Percentiles rank a stretch among this genome's conserved stretches.
These are phyloP conservation scores for Iberis amara DNA, from an alignment of 441 rosid genomes.

Conservation along the genomic window DNA sequence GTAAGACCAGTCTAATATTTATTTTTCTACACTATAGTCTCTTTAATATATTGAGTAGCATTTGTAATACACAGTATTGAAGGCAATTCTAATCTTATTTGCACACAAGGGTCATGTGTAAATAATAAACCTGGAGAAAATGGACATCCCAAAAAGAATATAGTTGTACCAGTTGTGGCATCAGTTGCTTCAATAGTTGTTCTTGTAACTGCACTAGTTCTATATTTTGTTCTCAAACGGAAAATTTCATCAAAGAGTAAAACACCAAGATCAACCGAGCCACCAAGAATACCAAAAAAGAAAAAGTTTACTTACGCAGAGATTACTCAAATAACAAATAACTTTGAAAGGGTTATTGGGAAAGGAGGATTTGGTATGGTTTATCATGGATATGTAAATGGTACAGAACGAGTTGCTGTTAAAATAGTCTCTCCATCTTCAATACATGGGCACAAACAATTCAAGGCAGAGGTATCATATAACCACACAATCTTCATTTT, in stretches of 20 bases:
- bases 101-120: slow-evolving; percentile 29
- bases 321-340: slow-evolving; percentile 35
- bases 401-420: slow-evolving; percentile 35
- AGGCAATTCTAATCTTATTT: slow-evolving; percentile 30
- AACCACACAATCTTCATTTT: neutral
- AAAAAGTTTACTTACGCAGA: slow-evolving; percentile 31
- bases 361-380: slow-evolving; percentile 42
- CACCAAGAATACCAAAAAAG: slow-evolving; percentile 28
- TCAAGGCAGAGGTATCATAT: slow-evolving; percentile 35
- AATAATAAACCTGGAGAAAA: slow-evolving; percentile 23
- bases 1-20: slow-evolving; percentile 10
- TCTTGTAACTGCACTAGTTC: slow-evolving; percentile 17
- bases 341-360: slow-evolving; percentile 34
- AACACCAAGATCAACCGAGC: slow-evolving; percentile 12
- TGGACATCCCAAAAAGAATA: slow-evolving; percentile 17
- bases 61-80: slow-evolving; percentile 25
- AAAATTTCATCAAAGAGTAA: slow-evolving; percentile 13
- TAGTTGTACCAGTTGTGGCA: slow-evolving; percentile 29
- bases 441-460: slow-evolving; percentile 33
- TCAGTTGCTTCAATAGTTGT: slow-evolving; percentile 27
- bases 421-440: slow-evolving; percentile 36
- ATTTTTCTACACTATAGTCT: neutral
- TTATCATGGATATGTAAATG: slow-evolving; percentile 36
- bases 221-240: slow-evolving; percentile 21
- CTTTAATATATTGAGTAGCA: neutral